Percentiles rank a stretch among this genome's conserved stretches.
phyloP scores from a whole-genome alignment of 1,284 basidiomycete genomes.

The Phylloboletellus chloephorus region DNA sequence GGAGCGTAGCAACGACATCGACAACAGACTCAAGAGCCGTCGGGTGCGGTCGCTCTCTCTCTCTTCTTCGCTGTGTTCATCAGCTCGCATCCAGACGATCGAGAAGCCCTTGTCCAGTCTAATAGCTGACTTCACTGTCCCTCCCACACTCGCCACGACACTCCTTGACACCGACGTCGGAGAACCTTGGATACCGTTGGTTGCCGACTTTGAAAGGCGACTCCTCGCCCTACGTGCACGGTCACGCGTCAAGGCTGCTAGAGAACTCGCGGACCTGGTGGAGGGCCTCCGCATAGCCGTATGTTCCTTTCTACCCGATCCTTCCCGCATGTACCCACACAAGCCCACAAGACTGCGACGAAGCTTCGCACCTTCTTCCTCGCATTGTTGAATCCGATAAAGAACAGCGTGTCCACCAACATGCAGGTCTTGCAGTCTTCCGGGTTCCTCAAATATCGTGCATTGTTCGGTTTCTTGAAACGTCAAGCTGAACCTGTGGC shows the following conservation, averaged over 20 bases:
- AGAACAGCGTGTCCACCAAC: slow-evolving; percentile 83
- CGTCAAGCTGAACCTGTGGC: slow-evolving; percentile 81
- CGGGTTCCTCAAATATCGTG: slow-evolving; percentile 78
- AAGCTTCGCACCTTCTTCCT: slow-evolving; percentile 89
- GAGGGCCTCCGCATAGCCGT: slow-evolving; percentile 87
- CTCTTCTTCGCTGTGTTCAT: slow-evolving; percentile 6
- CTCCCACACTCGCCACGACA: slow-evolving; percentile 72
- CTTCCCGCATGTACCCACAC: slow-evolving; percentile 2
- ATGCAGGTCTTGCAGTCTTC: slow-evolving; percentile 91
- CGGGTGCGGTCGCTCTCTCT: slow-evolving; percentile 47
- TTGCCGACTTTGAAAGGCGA: slow-evolving; percentile 75
- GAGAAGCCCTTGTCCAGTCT: slow-evolving; percentile 82
- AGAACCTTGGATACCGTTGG: slow-evolving; percentile 79
- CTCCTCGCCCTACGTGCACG: slow-evolving; percentile 66
- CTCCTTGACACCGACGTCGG: slow-evolving; percentile 82
- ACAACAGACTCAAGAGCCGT: slow-evolving; percentile 77
- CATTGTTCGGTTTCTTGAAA: slow-evolving; percentile 83
- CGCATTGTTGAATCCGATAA: slow-evolving; percentile 76
- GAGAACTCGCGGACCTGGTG: slow-evolving; percentile 75
- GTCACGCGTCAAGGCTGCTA: slow-evolving; percentile 77
- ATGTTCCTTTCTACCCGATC: slow-evolving; percentile 22
- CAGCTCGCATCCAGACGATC: slow-evolving; percentile 56
- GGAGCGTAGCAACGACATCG: slow-evolving; percentile 83
- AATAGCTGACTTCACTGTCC: slow-evolving; percentile 75
- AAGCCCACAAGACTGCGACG: slow-evolving; percentile 61